Evolutionary conservation across 1,139 yeast genomes (phyloP), one percentile per base, ranked within the genome.

Genomic region (Petasospora fabianii): DNA sequence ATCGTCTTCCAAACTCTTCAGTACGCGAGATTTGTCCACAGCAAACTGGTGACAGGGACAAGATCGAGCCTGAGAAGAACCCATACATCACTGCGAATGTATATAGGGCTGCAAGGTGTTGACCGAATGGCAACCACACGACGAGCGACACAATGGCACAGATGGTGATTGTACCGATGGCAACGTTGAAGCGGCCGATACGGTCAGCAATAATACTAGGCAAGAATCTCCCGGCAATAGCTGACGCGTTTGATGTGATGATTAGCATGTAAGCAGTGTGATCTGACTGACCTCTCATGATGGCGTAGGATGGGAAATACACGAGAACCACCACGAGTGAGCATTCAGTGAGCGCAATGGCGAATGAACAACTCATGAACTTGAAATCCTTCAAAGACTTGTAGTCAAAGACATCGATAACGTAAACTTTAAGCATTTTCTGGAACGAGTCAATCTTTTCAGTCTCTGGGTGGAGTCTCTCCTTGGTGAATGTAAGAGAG

Each of bases 1-100:
- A 82, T 17, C 84, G 69, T 51, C 73, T 77, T 22, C 90, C 90
- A 51, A 80, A 81, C 41, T 71, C 73, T 31, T 75, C 76, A 1
- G 81, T 76, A 28, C 71, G 70, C 30, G 86, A 77, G 18, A 83
- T 77, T 27, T 68, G 69, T 1, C 73, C 69, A 36, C 73, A 66
- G 46, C 77, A 71, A 6, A 69, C 68, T 3, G 78, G 77, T 2
- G 74, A 63, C 32, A 72, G 39, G 12, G 73, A 60, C 40, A 73
- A 51, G 6, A 73, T 63, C 0, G 73, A 66, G 1, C 75, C 75
- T 4, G 71, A 63, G 42, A 70, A 67, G 51, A 76, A 71, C 0
- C 86, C 86, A 41, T 74, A 74, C 1, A 73, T 30, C 0, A 66
- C 67, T 5, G 78, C 65, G 51, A 76, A 77, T 0, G 65, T 66